Base-by-base conservation (phyloP, 257 asterid species). In the Cinchona pubescens region DNA sequence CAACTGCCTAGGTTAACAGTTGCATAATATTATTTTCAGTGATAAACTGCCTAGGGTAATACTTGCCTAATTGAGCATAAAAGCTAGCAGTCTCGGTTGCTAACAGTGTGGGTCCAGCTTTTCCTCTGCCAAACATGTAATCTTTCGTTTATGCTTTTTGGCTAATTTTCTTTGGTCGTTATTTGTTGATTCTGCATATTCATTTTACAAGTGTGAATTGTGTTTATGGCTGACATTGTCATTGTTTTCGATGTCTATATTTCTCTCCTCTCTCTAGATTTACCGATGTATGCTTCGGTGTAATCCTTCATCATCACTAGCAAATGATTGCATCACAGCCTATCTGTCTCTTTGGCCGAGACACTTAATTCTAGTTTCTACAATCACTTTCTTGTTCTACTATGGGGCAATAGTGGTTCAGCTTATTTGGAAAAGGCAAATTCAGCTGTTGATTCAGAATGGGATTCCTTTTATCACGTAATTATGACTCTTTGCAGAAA, bases 241-340 rank as follows among this genome's bases (percentile, higher is more conserved):
- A 10, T 74, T 62, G 61, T 45, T 25, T 35, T 53, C 63, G 37
- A 63, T 65, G 30, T 25, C 37, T 64, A 42, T 49, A 16, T 48
- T 67, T 67, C 69, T 46, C 37, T 71, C 71, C 58, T 72, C 78
- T 55, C 56, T 80, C 77, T 79, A 94, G 99, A 83, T 79, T 42
- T 92, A 85, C 88, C 89, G 97, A 83, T 92, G 99, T 75, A 84
- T 91, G 51, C 79, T 91, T 75, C 87, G 92, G 18, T 83, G 87
- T 68, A 80, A 91, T 84, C 99, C 97, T 83, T 88, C 97, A 63
- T 94, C 97, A 32, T 88, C 96, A 75, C 84, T 94, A 73, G 87
- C 92, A 32, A 82, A 90, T 83, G 97, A 94, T 76, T 94, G 99
- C 85, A 82, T 92, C 83, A 78, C 87, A 70, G 90, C 97, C 76